Evolutionary conservation across 768 basidiomycete genomes (phyloP).

Genomic region (Boletus reticuloceps): DNA sequence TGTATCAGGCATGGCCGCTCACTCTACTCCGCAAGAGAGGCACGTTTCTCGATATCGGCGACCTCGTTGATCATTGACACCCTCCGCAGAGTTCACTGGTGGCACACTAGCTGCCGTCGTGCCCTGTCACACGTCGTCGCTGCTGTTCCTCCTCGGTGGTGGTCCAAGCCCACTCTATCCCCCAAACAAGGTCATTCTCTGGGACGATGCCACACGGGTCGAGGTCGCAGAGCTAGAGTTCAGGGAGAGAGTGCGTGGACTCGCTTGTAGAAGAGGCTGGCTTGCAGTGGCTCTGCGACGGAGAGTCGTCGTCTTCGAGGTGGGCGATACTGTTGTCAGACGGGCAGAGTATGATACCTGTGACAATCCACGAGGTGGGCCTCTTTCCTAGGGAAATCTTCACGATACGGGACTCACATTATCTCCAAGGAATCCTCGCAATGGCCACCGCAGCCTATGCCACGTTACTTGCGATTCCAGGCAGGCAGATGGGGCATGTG

Average conservation of each 20-base stretch:
- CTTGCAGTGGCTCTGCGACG: slow-evolving; percentile 77
- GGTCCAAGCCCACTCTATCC: slow-evolving; percentile 87
- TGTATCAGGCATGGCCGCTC: slow-evolving; percentile 76
- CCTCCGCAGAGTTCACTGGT: slow-evolving; percentile 61
- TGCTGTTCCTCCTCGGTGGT: slow-evolving; percentile 85
- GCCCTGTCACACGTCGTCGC: slow-evolving; percentile 77
- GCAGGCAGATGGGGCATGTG: slow-evolving; percentile 83
- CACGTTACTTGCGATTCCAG: slow-evolving; percentile 83
- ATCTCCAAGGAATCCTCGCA: slow-evolving; percentile 66
- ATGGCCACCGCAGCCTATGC: slow-evolving; percentile 76
- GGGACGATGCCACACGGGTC: slow-evolving; percentile 75
- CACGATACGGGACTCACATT: slow-evolving; percentile 1
- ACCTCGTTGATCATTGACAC: slow-evolving; percentile 15
- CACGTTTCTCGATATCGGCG: slow-evolving; percentile 30
- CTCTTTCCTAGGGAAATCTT: slow-evolving; percentile 2
- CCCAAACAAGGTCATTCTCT: slow-evolving; percentile 87
- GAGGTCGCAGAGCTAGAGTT: slow-evolving; percentile 91
- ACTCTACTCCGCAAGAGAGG: slow-evolving; percentile 80
- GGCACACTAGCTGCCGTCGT: slow-evolving; percentile 77
- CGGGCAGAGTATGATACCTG: slow-evolving; percentile 83
- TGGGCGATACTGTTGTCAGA: slow-evolving; percentile 60
- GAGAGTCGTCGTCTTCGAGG: slow-evolving; percentile 74
- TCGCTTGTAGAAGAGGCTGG: slow-evolving; percentile 81
- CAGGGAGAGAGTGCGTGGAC: slow-evolving; percentile 74
- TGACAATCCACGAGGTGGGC: slow-evolving; percentile 78